Conservation (phyloP, 768 basidiomycete genomes). For the Kwoniella sp. region DNA sequence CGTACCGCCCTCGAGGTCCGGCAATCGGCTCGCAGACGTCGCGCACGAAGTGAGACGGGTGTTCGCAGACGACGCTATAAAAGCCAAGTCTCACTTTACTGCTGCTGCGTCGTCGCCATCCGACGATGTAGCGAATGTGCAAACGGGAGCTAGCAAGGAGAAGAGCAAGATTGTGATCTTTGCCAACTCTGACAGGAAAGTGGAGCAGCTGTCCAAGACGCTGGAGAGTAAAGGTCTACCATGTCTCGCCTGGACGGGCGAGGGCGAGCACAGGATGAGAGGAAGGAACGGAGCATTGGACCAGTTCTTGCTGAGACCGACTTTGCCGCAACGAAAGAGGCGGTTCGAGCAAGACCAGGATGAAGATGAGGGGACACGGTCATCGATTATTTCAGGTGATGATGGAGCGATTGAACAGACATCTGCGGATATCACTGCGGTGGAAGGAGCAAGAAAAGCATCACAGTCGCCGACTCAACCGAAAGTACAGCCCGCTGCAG, state of each 20-base stretch:
- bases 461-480: neutral
- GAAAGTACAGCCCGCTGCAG: neutral
- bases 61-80: conserved; percentile 63
- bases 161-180: conserved; percentile 78
- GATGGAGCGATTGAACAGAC: conserved; percentile 35
- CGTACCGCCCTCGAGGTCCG: conserved; percentile 69
- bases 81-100: conserved; percentile 9
- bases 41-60: conserved; percentile 71
- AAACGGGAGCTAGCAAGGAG: conserved; percentile 59
- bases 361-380: neutral
- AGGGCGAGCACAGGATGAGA: conserved; percentile 63
- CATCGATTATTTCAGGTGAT: conserved; percentile 18
- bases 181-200: conserved; percentile 74
- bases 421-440: neutral
- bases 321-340: neutral
- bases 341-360: conserved; percentile 2
- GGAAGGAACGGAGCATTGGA: conserved; percentile 78
- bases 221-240: conserved; percentile 67
- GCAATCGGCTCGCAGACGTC: conserved; percentile 78
- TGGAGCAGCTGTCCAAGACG: conserved; percentile 65
- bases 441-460: neutral
- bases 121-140: too few species aligned
- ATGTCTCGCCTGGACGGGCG: conserved; percentile 65
- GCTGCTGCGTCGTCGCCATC: neutral
- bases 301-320: conserved; percentile 63